phyloP scores from a whole-genome alignment of 1,284 basidiomycete genomes.

The Malassezia arunalokei region DNA sequence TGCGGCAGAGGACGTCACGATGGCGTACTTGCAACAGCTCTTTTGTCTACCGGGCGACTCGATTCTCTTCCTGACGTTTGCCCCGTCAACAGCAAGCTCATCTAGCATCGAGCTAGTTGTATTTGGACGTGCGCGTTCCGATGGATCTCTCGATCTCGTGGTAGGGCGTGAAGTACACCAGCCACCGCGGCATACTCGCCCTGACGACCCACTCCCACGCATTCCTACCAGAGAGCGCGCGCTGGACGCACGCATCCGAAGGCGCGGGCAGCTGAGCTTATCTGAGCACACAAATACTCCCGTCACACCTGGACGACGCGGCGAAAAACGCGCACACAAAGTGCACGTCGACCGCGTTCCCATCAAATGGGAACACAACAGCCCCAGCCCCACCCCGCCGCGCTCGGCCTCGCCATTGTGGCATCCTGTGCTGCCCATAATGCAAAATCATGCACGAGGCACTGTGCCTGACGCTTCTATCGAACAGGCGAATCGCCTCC shows the following conservation, averaged over 20 bases:
- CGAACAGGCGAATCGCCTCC: constrained; percentile 15
- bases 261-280: background rate
- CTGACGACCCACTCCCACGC: constrained; percentile 34
- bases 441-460: background rate
- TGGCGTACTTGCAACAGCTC: constrained; percentile 29
- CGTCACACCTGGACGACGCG: constrained; percentile 4
- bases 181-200: constrained; percentile 13
- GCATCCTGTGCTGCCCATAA: background rate
- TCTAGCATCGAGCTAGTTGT: constrained; percentile 21
- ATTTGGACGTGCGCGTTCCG: constrained; percentile 4
- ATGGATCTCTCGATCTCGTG: background rate
- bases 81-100: background rate
- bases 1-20: constrained; percentile 29
- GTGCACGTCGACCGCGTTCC: background rate
- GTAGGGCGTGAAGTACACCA: background rate
- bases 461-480: background rate
- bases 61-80: background rate
- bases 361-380: background rate
- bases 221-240: constrained; percentile 4
- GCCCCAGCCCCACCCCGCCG: background rate
- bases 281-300: background rate
- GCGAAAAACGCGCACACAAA: constrained; percentile 8
- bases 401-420: background rate
- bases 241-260: constrained; percentile 6
- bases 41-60: constrained; percentile 19